These are phyloP conservation scores for Caloboletus inedulis DNA, from an alignment of 1,284 basidiomycete genomes.

Conservation along the genomic window DNA sequence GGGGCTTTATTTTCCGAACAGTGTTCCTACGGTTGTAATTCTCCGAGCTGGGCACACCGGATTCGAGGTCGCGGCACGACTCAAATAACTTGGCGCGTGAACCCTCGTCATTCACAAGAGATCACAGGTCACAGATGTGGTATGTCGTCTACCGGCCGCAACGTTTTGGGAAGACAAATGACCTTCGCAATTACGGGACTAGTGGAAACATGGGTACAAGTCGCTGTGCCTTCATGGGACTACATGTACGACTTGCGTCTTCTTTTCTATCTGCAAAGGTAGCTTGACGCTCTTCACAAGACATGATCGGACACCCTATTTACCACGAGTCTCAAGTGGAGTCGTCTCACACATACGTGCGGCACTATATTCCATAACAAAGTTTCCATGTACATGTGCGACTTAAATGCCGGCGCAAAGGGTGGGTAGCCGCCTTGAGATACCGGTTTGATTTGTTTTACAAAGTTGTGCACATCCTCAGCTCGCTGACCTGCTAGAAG, in stretches of 20 bases:
- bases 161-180: no score
- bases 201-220: slow-evolving; percentile 15
- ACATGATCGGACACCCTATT: slow-evolving; percentile 56
- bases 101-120: no score
- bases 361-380: slow-evolving; percentile 19
- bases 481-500: slow-evolving; percentile 32
- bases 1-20: no score
- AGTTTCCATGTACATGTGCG: slow-evolving; percentile 64
- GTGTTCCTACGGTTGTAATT: no score
- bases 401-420: slow-evolving; percentile 53
- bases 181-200: no score
- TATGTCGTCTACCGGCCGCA: no score
- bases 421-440: neutral
- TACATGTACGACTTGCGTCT: slow-evolving; percentile 43
- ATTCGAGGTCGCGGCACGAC: no score
- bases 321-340: slow-evolving; percentile 40
- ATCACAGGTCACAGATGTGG: no score
- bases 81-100: no score
- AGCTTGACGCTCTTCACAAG: slow-evolving; percentile 32
- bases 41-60: no score
- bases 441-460: neutral
- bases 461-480: slow-evolving; percentile 21
- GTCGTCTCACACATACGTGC: slow-evolving; percentile 1
- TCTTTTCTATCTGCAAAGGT: neutral
- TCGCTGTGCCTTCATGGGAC: slow-evolving; percentile 63